Evolutionary conservation across 2,329 filamentous ascomycete genomes (phyloP), one percentile per base, ranked within the genome.

Genomic region (Pseudocercospora crystallina): DNA sequence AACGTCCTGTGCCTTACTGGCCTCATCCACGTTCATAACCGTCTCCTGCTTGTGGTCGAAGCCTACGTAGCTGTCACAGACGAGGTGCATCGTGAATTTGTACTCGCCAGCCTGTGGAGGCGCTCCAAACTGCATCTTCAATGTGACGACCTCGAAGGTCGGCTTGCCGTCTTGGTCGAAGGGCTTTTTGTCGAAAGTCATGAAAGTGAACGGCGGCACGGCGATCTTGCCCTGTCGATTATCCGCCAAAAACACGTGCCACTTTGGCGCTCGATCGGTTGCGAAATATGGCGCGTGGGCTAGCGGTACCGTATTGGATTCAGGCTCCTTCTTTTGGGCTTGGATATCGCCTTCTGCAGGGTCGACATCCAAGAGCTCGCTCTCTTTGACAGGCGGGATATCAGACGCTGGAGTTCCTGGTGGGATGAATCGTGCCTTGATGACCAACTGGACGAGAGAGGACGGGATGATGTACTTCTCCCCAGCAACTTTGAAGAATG

Each of bases 401-500:
- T 87, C 78, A 17, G 81, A 80, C 10, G 50, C 49, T n/a, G 60
- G 55, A 58, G 83, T 86, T 39, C 91, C 92, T 3, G 94, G 91
- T 5, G 94, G 94, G 41, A 97, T 85, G 66, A 97, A 87, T 49
- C 94, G 90, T 30, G 88, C 90, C 77, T 99, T 99, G 68, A 99
- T 84, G 44, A 99, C 90, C 29, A 99, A 85, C 56, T 91, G 92
- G 15, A 97, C 92, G 33, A 99, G 81, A 49, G 90, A 95, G 51
- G 87, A 89, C 5, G 94, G 91, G 30, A 92, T 95, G 65, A 99
- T 89, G 69, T 86, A 87, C 60, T 87, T 89, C 74, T 99, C 95
- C 67, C 94, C 94, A 45, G 90, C 86, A 39, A 99, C 95, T 78
- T 99, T 99, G 83, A 99, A 99, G 74, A 96, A 99, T 7, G 90